Evolutionary conservation across 2,329 filamentous ascomycete species (phyloP), one percentile per base, ranked within the genome.

Genomic region (Zelopaecilomyces penicillatus): DNA sequence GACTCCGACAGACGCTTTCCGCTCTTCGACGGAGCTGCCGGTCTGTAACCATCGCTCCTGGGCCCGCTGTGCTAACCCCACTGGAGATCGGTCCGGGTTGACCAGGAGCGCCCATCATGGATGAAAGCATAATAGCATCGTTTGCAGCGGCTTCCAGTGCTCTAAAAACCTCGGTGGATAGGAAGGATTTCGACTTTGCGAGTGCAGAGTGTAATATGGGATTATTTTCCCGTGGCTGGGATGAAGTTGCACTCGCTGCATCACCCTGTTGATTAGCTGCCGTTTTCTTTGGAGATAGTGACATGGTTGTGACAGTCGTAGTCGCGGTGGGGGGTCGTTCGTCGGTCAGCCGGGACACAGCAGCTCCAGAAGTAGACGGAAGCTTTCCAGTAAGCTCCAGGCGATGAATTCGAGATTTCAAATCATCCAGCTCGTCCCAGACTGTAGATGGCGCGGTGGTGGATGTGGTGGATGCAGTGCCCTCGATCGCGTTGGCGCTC

Each of bases 371-470:
- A 2, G 86, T 89, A 1, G 87, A 70, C 0, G 90, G 89, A 31
- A 93, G 69, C 64, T 94, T 95, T 47, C 90, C 90, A 3, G 87
- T 94, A 54, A 94, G 66, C 63, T 97, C 93, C 7, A 98, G 76
- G 48, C 88, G 86, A 54, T 87, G 83, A 55, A 98, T 95, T 30
- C 93, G 81, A 35, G 87, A 93, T 63, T 97, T 97, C 39, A 98
- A 69, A 52, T 97, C 93, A 55, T 97, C 93, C 29, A 98, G 69
- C 64, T 98, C 93, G 60, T 97, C 93, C 93, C 93, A 98, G 3
- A 98, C 87, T 0, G 89, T 96, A 2, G 89, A 94, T 9, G 90
- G 87, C 1, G 87, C 88, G 1, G 84, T 89, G 1, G 87, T 93
- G 0, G 93, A 97, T 31, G 85, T 75, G 0, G 85, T 91, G 1